Percentiles rank a stretch among this genome's conserved stretches.
These are phyloP conservation scores for Cubamyces sp. DNA, from an alignment of 768 basidiomycete species.

Conservation along the genomic window DNA sequence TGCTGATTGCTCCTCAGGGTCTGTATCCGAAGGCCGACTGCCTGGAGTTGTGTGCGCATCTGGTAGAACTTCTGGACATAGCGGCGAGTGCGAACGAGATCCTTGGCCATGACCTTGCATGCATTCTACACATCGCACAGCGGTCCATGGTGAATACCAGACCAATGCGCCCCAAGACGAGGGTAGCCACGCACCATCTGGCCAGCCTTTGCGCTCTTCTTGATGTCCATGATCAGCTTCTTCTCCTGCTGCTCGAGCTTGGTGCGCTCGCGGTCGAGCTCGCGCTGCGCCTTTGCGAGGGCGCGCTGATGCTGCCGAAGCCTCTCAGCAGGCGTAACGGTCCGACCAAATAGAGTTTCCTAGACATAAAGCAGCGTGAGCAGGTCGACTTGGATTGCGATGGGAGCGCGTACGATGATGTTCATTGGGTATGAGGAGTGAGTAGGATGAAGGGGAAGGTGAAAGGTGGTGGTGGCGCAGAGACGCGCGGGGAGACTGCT, in stretches of 20 bases:
- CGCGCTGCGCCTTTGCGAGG: constrained; percentile 95
- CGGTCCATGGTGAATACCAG: too few relatives aligned
- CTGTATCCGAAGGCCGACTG: constrained; percentile 93
- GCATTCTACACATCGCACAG: constrained; percentile 67
- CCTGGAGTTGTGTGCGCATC: constrained; percentile 98
- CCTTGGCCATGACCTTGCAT: constrained; percentile 99
- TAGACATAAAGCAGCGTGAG: constrained; percentile 37
- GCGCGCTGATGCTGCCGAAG: constrained; percentile 96
- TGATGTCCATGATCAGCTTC: constrained; percentile 94
- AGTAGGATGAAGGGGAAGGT: constrained; percentile 7
- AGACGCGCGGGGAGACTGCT: background rate
- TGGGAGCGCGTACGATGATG: constrained; percentile 63
- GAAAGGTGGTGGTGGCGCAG: background rate
- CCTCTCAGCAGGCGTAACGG: constrained; percentile 94
- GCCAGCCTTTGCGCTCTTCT: constrained; percentile 92
- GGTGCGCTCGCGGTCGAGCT: constrained; percentile 92
- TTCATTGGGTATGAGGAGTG: constrained; percentile 53
- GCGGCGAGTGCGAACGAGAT: constrained; percentile 92
- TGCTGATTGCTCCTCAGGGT: constrained; percentile 96
- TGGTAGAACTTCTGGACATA: constrained; percentile 99
- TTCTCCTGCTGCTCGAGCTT: constrained; percentile 97
- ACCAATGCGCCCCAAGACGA: background rate
- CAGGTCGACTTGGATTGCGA: background rate
- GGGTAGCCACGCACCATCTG: constrained; percentile 70
- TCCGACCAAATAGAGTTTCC: constrained; percentile 95